These are phyloP conservation scores for Plasmopara halstedii DNA, from an alignment of 352 stramenopile species.

Conservation along the genomic window DNA sequence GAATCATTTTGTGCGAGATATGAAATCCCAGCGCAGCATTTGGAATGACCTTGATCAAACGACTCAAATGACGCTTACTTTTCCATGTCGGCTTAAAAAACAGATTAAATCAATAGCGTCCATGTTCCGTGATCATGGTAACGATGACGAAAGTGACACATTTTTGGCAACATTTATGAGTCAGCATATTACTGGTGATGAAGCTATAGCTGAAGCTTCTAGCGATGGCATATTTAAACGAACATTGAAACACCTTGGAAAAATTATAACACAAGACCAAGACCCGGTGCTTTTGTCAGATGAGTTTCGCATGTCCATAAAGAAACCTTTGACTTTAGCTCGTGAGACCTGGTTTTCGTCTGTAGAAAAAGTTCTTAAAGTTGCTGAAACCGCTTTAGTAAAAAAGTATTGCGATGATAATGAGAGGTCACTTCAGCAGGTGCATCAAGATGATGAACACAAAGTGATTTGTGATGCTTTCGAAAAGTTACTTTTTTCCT, in stretches of 20 bases:
- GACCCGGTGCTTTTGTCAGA: slow-evolving; percentile 5
- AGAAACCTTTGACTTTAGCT: slow-evolving; percentile 8
- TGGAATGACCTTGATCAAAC: slow-evolving; percentile 11
- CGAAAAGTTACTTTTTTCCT: slow-evolving; percentile 2
- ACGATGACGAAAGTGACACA: too few relatives aligned
- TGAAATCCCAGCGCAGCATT: slow-evolving; percentile 10
- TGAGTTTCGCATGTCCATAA: slow-evolving; percentile 13
- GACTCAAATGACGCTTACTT: slow-evolving; percentile 8
- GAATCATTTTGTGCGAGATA: slow-evolving; percentile 3
- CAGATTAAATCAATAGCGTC: slow-evolving; percentile 18
- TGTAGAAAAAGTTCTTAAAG: slow-evolving; percentile 8
- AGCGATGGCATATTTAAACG: slow-evolving; percentile 3
- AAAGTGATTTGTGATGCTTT: slow-evolving; percentile 11
- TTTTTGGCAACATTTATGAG: too few relatives aligned
- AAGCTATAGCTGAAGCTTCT: slow-evolving; percentile 1
- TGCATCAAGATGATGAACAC: slow-evolving; percentile 5
- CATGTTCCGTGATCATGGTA: slow-evolving; percentile 5
- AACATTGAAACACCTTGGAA: not conserved
- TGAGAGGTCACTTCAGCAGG: slow-evolving; percentile 1
- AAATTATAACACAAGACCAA: not conserved
- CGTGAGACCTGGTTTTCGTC: slow-evolving; percentile 16
- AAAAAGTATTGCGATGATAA: slow-evolving; percentile 8
- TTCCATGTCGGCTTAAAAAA: slow-evolving; percentile 25
- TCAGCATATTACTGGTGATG: slow-evolving; percentile 9
- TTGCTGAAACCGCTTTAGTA: slow-evolving; percentile 4